Base-by-base conservation (phyloP, 2,329 filamentous ascomycete species). In the Ceratocystis lukuohia region DNA sequence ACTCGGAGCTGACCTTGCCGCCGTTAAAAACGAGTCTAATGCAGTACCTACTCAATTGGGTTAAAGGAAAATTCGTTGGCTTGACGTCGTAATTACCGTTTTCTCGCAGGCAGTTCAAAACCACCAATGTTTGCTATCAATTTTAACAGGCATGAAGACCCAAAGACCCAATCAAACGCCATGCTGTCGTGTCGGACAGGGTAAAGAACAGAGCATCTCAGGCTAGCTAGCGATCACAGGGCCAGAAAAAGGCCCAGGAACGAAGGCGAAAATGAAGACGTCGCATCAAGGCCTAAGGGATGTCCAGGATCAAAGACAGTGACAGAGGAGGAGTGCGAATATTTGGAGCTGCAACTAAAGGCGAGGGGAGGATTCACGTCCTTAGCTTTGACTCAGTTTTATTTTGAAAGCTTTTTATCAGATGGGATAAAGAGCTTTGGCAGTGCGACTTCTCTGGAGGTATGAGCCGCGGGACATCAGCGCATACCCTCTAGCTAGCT, bases 361-460 rank as follows among this genome's bases (percentile, higher is more conserved):
- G n/a, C 17, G 7, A n/a, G n/a, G 33, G 17, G 17, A 59, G 20
- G 53, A 37, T n/a, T 8, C 17, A 7, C n/a, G 17, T 59, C 17
- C 4, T n/a, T 37, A 59, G 30, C 28, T 37, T 37, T 59, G 56
- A 30, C 56, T 28, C 44, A 5, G 53, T 33, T 62, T 48, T 33
- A 66, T 53, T 45, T 44, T 62, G 56, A 17, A 62, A 48, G 45
- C n/a, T 33, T 66, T 41, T 41, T 53, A 66, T 66, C 65, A 66
- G 65, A 66, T 62, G 45, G 20, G 45, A 53, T 33, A 44, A 10
- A 28, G 17, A 37, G 15, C n/a, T 59, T 37, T 59, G 28, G 25
- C 56, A 30, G 56, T 37, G 12, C 56, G 8, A 7, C 56, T 20
- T 30, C 12, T 41, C 12, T 41, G 37, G 37, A 41, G 37, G 10